Conservation (phyloP, 2,329 filamentous ascomycete species). For the Alternaria alternata region DNA sequence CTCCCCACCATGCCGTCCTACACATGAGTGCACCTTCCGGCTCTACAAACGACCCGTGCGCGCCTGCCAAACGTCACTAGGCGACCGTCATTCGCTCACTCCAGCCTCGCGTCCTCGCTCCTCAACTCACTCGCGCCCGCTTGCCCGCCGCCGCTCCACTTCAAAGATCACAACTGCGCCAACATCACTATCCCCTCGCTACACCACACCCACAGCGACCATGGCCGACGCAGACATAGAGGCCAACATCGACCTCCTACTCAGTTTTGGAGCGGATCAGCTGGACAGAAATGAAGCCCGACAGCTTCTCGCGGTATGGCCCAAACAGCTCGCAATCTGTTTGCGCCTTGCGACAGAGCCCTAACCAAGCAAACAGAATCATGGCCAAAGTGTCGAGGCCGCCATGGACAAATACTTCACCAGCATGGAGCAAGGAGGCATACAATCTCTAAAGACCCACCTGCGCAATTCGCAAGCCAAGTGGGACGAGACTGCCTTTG, state of each 20-base stretch:
- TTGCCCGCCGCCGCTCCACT: conserved; percentile 3
- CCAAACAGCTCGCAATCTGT: conserved; percentile 5
- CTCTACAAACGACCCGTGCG: not conserved
- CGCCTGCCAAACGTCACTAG: not conserved
- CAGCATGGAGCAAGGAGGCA: conserved; percentile 17
- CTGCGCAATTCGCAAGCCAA: conserved; percentile 30
- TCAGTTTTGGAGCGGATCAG: conserved; percentile 20
- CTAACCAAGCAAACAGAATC: conserved; percentile 27
- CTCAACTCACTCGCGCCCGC: conserved; percentile 10
- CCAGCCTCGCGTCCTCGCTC: not conserved
- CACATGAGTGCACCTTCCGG: conserved; percentile 4
- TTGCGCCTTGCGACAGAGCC: not conserved
- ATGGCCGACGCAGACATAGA: conserved; percentile 24
- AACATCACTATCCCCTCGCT: not conserved
- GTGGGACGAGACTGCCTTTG: conserved; percentile 46
- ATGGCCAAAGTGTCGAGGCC: conserved; percentile 32
- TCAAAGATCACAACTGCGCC: conserved; percentile 6
- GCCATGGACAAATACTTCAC: conserved; percentile 38
- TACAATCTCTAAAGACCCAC: conserved; percentile 27
- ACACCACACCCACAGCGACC: not conserved
- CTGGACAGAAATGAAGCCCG: conserved; percentile 27
- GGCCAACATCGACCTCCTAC: conserved; percentile 16
- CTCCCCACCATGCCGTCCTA: conserved; percentile 25
- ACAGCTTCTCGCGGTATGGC: conserved; percentile 25
- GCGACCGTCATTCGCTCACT: not conserved